Evolutionary conservation across 1,139 yeast genomes (phyloP).

Genomic region (Fermentozyma sake): DNA sequence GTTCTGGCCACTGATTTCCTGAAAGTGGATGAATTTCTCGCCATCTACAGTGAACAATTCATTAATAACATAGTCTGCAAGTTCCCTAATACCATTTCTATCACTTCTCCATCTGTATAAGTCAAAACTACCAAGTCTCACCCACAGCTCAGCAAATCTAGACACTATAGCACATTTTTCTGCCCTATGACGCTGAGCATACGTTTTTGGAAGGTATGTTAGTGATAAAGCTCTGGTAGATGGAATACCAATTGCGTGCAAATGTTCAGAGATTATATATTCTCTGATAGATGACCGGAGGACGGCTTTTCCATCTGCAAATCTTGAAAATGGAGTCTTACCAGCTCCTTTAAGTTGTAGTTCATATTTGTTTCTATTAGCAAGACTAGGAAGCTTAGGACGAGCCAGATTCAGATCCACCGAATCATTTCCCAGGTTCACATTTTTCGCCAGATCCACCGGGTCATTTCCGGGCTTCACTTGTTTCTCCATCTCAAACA

Average conservation of each 20-base stretch:
- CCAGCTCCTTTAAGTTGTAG: constrained; percentile 92
- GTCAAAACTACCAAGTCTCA: constrained; percentile 88
- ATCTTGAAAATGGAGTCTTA: constrained; percentile 82
- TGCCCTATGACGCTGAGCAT: constrained; percentile 65
- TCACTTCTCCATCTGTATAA: constrained; percentile 73
- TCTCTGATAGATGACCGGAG: constrained; percentile 84
- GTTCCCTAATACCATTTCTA: constrained; percentile 51
- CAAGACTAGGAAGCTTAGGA: too few species aligned
- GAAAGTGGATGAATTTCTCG: constrained; percentile 29
- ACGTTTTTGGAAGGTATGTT: constrained; percentile 66
- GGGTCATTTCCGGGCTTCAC: too few species aligned
- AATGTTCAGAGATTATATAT: constrained; percentile 77
- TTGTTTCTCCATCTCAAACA: constrained; percentile 55
- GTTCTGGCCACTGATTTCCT: too few species aligned
- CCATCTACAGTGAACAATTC: constrained; percentile 48
- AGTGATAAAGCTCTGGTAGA: constrained; percentile 79
- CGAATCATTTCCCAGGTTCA: not conserved
- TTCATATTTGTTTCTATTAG: constrained; percentile 46
- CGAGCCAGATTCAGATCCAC: not conserved
- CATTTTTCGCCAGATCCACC: constrained; percentile 16
- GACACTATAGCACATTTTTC: constrained; percentile 86
- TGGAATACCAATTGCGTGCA: constrained; percentile 80
- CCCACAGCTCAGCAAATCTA: constrained; percentile 83
- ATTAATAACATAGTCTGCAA: constrained; percentile 71
- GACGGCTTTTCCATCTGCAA: constrained; percentile 97